Evolutionary conservation across 2,329 filamentous ascomycete genomes (phyloP), one percentile per base, ranked within the genome.

Genomic region (Phialocephala subalpina): DNA sequence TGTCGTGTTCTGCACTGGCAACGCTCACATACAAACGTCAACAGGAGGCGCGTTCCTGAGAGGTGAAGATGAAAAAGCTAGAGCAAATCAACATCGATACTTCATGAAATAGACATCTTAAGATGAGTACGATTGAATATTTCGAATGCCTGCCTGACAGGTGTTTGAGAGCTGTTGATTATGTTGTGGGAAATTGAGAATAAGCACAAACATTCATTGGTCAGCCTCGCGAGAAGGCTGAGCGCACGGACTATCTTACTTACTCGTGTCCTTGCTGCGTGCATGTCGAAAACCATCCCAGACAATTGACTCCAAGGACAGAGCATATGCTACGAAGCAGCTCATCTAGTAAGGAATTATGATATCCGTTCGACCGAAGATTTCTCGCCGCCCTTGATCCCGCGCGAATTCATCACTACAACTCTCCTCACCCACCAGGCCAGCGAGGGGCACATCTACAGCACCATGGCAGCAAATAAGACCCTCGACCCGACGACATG

Each of bases 401-500:
- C 18, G n/a, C 45, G 22, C 20, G 20, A 25, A 49, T 49, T 1
- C 3, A 27, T 5, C 7, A 9, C 20, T 49, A 5, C n/a, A n/a
- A n/a, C n/a, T 6, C 14, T 42, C 16, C 40, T n/a, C 14, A 11
- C 11, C 5, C 25, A 2, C 18, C 22, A n/a, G 49, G 6, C 49
- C 22, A n/a, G n/a, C 25, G 45, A 49, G 45, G 45, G 45, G 45
- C 20, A 49, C 2, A 55, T n/a, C 22, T 4, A 12, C 7, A 33
- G 7, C 64, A 67, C 8, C 25, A 73, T 73, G 71, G 66, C 72
- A 63, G 61, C 71, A 33, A 69, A 68, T 42, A 78, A 77, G 71
- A 77, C 78, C 59, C 79, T 82, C 72, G 85, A 87, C 70, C 81
- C 89, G 75, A 88, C 88, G 78, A 81, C 75, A 22, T 74, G 83